A percentile compares a stretch with the other conserved stretches of the same genome.
Conservation (phyloP, 163 green algal genomes). For the Coccomyxa subellipsoidea region DNA sequence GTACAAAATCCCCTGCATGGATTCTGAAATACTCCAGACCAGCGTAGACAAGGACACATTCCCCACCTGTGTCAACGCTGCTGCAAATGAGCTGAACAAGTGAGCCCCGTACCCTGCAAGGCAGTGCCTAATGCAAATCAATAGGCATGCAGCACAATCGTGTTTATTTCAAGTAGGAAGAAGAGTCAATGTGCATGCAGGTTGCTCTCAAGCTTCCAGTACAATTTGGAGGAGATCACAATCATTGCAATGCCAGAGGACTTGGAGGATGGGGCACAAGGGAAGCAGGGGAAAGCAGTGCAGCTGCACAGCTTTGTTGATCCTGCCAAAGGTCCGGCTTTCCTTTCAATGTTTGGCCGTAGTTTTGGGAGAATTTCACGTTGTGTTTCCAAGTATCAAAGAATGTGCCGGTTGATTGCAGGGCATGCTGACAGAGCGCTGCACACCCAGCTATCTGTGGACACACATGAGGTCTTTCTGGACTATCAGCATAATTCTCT, state of each 20-base stretch:
- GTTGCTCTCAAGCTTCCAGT: constrained; percentile 71
- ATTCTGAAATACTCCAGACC: constrained; percentile 66
- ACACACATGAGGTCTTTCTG: constrained; percentile 54
- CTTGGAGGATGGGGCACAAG: background rate
- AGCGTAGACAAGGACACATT: constrained; percentile 57
- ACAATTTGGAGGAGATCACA: constrained; percentile 68
- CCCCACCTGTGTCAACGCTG: constrained; percentile 53
- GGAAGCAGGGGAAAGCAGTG: constrained; percentile 23
- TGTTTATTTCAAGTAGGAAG: no score
- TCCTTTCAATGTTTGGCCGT: no score
- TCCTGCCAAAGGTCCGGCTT: constrained; percentile 58
- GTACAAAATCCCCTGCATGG: constrained; percentile 51
- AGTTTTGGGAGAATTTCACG: no score
- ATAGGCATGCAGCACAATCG: no score
- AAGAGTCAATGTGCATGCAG: constrained; percentile 34
- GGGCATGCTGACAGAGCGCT: constrained; percentile 39
- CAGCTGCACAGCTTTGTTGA: constrained; percentile 69
- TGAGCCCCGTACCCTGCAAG: background rate
- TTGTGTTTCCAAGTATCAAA: background rate
- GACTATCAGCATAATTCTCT: constrained; percentile 39
- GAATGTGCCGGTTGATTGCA: constrained; percentile 12
- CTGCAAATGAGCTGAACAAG: constrained; percentile 60
- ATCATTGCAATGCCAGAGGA: constrained; percentile 47
- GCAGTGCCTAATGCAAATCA: no score
- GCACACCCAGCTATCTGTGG: constrained; percentile 51